Percentiles rank a stretch among this genome's conserved stretches.
These are phyloP conservation scores for Linnemannia schmuckeri DNA, from an alignment of 192 early-diverging fungal genomes.

Conservation along the genomic window DNA sequence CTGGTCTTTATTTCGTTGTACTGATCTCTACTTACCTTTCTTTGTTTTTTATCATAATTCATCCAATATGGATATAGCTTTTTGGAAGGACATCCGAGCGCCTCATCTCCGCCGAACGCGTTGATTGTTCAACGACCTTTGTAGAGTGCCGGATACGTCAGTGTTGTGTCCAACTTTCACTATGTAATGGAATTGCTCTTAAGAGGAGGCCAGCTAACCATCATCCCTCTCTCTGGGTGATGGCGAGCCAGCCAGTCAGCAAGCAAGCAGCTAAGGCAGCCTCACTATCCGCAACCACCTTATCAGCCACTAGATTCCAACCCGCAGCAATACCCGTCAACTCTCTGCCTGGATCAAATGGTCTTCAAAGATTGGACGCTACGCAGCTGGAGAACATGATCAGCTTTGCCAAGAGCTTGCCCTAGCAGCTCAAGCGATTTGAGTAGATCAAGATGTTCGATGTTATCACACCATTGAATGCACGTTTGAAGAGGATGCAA, in stretches of 20 bases:
- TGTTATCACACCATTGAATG: constrained; percentile 63
- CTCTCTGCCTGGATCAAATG: neutral
- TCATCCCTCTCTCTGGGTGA: constrained; percentile 21
- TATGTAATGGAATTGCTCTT: constrained; percentile 63
- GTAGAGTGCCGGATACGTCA: constrained; percentile 29
- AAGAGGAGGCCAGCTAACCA: constrained; percentile 42
- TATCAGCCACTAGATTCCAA: constrained; percentile 5
- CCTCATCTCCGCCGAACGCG: constrained; percentile 32
- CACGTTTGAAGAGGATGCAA: constrained; percentile 57
- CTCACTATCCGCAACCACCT: constrained; percentile 22
- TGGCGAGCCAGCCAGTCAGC: constrained; percentile 8
- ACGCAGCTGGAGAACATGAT: constrained; percentile 57
- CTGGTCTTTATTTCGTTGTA: neutral
- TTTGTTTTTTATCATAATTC: constrained; percentile 12
- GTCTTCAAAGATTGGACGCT: constrained; percentile 33
- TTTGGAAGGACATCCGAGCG: constrained; percentile 18
- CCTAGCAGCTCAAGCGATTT: constrained; percentile 60
- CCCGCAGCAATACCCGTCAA: neutral
- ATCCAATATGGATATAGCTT: constrained; percentile 47
- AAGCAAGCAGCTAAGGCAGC: constrained; percentile 4
- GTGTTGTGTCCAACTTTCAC: constrained; percentile 49
- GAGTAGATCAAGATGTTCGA: constrained; percentile 55
- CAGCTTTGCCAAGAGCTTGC: constrained; percentile 56
- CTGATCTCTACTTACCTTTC: too few relatives aligned
- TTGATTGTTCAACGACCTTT: constrained; percentile 45